Evolutionary conservation across 768 basidiomycete species (phyloP), one percentile per base, ranked within the genome.

Genomic region (Hericium alpestre): DNA sequence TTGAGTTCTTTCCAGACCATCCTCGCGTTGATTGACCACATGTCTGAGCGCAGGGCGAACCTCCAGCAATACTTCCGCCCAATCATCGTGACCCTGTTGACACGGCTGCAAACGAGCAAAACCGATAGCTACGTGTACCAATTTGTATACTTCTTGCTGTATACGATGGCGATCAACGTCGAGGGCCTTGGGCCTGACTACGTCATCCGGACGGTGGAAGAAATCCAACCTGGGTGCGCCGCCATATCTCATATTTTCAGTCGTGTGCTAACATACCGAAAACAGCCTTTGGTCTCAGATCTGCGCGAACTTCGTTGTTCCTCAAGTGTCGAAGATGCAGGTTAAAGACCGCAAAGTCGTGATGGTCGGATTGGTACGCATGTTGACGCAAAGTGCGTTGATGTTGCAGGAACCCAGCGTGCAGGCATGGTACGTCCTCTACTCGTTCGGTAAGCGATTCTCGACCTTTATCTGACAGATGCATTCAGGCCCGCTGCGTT

Each of bases 91-190:
- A 85, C 85, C 27, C 75, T 97, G 9, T 75, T 97, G 38, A 94
- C 83, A 3, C 79, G 94, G 50, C 78, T 98, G 75, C 93, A 94
- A 63, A 78, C 81, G 20, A 90, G 80, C 72, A 93, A 93, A 70
- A 95, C 93, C 18, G 87, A 93, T 62, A 87, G 84, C 68, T 97
- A 86, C 68, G 82, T 84, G 8, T 89, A 92, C 68, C 77, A 83
- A 51, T 87, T 97, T 66, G 78, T 88, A 4, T 76, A 81, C 64
- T 95, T 95, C 71, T 67, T 94, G 60, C 71, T 87, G 32, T 89
- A 83, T 69, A 74, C 78, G 20, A 80, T 88, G 71, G 91, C 93
- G 13, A 68, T 95, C 62, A 77, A 87, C 56, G 80, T 82, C 23
- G 79, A 82, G 1, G 86, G 84, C 5, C 72, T 94, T 23, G 80